phyloP scores from a whole-genome alignment of 1,139 yeast species.

The Taphrina populina region DNA sequence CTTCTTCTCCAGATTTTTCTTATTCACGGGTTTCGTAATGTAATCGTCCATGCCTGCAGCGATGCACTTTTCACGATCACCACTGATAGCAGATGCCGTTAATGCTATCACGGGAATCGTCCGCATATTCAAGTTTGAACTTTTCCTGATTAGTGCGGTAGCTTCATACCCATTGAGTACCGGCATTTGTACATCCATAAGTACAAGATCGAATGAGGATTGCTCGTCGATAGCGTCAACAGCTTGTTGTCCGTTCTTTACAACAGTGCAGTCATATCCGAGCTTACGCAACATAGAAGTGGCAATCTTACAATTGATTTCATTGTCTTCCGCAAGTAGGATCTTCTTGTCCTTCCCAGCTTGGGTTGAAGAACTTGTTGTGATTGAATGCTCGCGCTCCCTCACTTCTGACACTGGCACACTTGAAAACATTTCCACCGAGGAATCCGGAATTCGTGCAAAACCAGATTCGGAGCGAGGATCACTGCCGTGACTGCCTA shows the following conservation, averaged over 20 bases:
- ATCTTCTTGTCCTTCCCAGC: slow-evolving; percentile 20
- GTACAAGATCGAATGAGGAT: slow-evolving; percentile 51
- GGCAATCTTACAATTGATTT: slow-evolving; percentile 55
- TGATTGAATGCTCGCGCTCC: background rate
- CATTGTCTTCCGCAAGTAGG: slow-evolving; percentile 57
- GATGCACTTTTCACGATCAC: slow-evolving; percentile 53
- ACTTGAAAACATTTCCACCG: no score
- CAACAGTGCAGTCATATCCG: slow-evolving; percentile 47
- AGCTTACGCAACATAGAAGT: slow-evolving; percentile 54
- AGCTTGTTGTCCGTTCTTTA: slow-evolving; percentile 29
- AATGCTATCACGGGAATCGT: slow-evolving; percentile 51
- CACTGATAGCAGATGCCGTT: slow-evolving; percentile 61
- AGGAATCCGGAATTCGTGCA: no score
- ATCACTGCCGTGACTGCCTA: no score
- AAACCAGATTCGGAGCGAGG: no score
- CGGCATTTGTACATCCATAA: slow-evolving; percentile 62
- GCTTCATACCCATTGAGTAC: slow-evolving; percentile 50
- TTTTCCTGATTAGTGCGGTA: slow-evolving; percentile 44
- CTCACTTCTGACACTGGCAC: no score
- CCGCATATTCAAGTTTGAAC: slow-evolving; percentile 31
- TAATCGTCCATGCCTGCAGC: slow-evolving; percentile 59
- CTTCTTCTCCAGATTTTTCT: slow-evolving; percentile 35
- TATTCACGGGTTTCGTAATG: slow-evolving; percentile 52
- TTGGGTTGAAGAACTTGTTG: slow-evolving; percentile 16
- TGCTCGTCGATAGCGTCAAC: slow-evolving; percentile 39